Evolutionary conservation across 495 filamentous ascomycete genomes (phyloP).

Genomic region (Polyplosphaeria fusca): DNA sequence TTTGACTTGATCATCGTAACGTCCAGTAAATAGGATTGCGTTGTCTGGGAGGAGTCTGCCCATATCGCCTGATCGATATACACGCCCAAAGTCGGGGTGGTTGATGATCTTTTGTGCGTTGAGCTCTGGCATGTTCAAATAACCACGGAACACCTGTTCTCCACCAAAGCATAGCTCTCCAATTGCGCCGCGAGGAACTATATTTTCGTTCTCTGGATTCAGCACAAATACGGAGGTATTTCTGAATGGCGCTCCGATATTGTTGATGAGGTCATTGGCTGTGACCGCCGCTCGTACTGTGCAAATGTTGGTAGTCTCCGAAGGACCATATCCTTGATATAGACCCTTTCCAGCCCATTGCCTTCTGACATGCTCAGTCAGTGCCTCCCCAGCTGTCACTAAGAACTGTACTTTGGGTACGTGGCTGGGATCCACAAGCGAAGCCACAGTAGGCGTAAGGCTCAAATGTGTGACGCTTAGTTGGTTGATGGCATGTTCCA

Average conservation of each 20-base stretch:
- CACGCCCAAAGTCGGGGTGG: conserved; percentile 61
- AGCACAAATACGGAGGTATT: conserved; percentile 73
- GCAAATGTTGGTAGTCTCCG: conserved; percentile 73
- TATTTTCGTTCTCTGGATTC: conserved; percentile 26
- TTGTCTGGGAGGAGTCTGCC: conserved; percentile 70
- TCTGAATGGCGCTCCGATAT: conserved; percentile 61
- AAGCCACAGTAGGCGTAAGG: conserved; percentile 73
- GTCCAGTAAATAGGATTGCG: conserved; percentile 66
- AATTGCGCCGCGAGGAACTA: conserved; percentile 62
- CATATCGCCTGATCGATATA: conserved; percentile 71
- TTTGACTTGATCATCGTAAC: conserved; percentile 78
- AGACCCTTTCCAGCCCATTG: conserved; percentile 65
- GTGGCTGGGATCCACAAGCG: conserved; percentile 57
- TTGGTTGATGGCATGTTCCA: conserved; percentile 55
- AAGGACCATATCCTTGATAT: conserved; percentile 69
- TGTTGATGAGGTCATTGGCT: conserved; percentile 48
- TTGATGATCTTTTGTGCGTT: conserved; percentile 59
- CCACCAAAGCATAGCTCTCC: conserved; percentile 86
- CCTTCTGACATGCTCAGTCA: conserved; percentile 62
- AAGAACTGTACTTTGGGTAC: conserved; percentile 65
- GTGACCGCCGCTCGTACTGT: conserved; percentile 54
- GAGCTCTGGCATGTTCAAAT: conserved; percentile 57
- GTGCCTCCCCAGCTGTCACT: conserved; percentile 66
- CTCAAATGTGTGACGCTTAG: conserved; percentile 70
- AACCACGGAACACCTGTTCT: conserved; percentile 69